Percentiles rank a stretch among this genome's conserved stretches.
These are phyloP conservation scores for Sporothrix phasma DNA, from an alignment of 2,329 filamentous ascomycete species.

Conservation along the genomic window DNA sequence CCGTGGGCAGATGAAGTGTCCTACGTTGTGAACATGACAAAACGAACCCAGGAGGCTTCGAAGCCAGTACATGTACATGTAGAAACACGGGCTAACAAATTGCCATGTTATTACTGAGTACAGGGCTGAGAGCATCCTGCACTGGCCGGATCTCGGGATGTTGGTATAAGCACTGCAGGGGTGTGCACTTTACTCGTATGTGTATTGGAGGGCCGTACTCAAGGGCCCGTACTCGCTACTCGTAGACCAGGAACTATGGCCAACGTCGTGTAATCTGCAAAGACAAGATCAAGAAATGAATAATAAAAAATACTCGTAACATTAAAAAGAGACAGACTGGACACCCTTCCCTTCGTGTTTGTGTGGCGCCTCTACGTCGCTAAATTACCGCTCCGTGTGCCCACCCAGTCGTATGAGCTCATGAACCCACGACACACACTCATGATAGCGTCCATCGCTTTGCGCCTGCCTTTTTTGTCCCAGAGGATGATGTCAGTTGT, in stretches of 20 bases:
- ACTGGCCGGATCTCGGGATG: not conserved
- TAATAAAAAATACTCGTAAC: not conserved
- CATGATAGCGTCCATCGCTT: not conserved
- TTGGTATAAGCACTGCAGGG: not conserved
- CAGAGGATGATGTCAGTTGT: not conserved
- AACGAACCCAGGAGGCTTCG: no score
- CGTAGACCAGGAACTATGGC: not conserved
- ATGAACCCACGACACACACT: slow-evolving; percentile 10
- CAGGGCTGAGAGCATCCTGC: slow-evolving; percentile 5
- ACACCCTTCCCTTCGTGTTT: not conserved
- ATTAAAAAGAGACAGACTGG: not conserved
- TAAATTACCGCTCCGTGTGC: not conserved
- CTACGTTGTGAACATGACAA: no score
- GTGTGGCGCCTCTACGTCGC: not conserved
- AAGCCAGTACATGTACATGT: no score
- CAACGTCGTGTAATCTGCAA: not conserved
- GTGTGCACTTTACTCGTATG: no score
- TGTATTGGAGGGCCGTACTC: no score
- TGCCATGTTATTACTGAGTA: no score
- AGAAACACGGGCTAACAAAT: not conserved
- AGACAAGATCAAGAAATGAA: not conserved
- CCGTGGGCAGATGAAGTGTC: no score
- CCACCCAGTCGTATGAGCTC: slow-evolving; percentile 12
- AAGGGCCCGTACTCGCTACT: not conserved
- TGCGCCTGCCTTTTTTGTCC: not conserved